Evolutionary conservation across 768 basidiomycete genomes (phyloP).

Genomic region (Psilocybe cubensis): DNA sequence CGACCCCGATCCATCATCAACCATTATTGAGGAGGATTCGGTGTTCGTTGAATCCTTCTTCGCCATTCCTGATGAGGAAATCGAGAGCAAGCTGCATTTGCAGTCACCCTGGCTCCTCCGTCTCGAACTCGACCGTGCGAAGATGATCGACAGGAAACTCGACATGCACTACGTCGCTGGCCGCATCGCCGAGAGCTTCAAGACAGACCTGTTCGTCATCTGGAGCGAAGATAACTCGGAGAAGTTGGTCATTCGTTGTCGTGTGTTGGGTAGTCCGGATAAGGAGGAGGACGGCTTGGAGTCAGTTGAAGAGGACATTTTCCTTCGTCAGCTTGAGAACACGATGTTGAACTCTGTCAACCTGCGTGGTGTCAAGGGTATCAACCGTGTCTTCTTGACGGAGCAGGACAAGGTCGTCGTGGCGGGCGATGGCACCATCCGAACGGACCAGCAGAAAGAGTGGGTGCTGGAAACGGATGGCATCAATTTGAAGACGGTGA

Average conservation of each 20-base stretch:
- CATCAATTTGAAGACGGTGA: conserved; percentile 92
- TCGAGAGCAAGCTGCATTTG: conserved; percentile 86
- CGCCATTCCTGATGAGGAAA: conserved; percentile 97
- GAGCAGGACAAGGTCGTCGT: conserved; percentile 81
- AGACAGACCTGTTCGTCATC: conserved; percentile 95
- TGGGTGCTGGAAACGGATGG: conserved; percentile 99
- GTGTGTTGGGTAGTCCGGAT: conserved; percentile 82
- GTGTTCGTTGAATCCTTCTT: conserved; percentile 99
- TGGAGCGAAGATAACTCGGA: conserved; percentile 99
- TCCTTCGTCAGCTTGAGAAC: conserved; percentile 94
- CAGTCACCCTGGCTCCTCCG: conserved; percentile 98
- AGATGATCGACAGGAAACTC: conserved; percentile 97
- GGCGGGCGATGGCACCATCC: conserved; percentile 65
- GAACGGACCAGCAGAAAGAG: conserved; percentile 70
- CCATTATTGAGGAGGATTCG: conserved; percentile 94
- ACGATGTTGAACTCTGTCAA: conserved; percentile 96
- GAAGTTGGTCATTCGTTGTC: conserved; percentile 95
- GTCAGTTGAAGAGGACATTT: conserved; percentile 88
- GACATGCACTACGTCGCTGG: conserved; percentile 95
- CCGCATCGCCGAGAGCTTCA: conserved; percentile 92
- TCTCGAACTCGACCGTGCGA: conserved; percentile 93
- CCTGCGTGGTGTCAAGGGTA: conserved; percentile 89
- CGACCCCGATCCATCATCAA: conserved; percentile 89
- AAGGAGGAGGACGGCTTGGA: conserved; percentile 85
- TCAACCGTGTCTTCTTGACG: conserved; percentile 92